Conservation (phyloP, 805 yeast genomes). For the Candida broadrunensis region DNA sequence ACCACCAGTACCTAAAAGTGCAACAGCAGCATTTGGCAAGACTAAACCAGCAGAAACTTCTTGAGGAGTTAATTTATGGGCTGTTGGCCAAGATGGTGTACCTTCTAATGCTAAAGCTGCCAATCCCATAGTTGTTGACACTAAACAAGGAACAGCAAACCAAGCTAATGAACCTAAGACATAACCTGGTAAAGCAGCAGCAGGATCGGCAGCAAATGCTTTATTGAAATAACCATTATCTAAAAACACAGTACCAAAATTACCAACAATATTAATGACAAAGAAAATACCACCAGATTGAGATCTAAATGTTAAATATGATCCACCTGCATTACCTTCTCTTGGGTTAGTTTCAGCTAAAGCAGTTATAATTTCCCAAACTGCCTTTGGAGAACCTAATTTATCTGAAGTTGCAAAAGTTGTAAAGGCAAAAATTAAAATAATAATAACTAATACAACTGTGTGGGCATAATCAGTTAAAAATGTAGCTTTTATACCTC, state of each 20-base stretch:
- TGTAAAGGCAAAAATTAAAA: conserved; percentile 77
- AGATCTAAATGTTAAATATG: conserved; percentile 85
- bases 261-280: conserved; percentile 82
- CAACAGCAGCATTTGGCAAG: conserved; percentile 75
- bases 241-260: conserved; percentile 83
- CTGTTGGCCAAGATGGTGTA: conserved; percentile 75
- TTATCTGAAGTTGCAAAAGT: conserved; percentile 66
- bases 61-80: conserved; percentile 57
- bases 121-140: conserved; percentile 84
- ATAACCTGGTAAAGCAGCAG: conserved; percentile 83
- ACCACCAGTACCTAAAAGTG: conserved; percentile 83
- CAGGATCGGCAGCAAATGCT: conserved; percentile 83
- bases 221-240: conserved; percentile 90
- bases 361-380: conserved; percentile 69
- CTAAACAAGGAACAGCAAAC: conserved; percentile 85
- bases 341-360: conserved; percentile 64
- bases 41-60: conserved; percentile 83
- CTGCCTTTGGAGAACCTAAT: conserved; percentile 79
- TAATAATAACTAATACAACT: conserved; percentile 66
- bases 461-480: conserved; percentile 45
- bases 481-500: conserved; percentile 46
- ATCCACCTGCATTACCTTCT: conserved; percentile 79
- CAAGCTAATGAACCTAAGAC: conserved; percentile 86
- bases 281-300: conserved; percentile 85
- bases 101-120: conserved; percentile 73